Evolutionary conservation across 768 basidiomycete genomes (phyloP).

Genomic region (Lactarius akahatsu): DNA sequence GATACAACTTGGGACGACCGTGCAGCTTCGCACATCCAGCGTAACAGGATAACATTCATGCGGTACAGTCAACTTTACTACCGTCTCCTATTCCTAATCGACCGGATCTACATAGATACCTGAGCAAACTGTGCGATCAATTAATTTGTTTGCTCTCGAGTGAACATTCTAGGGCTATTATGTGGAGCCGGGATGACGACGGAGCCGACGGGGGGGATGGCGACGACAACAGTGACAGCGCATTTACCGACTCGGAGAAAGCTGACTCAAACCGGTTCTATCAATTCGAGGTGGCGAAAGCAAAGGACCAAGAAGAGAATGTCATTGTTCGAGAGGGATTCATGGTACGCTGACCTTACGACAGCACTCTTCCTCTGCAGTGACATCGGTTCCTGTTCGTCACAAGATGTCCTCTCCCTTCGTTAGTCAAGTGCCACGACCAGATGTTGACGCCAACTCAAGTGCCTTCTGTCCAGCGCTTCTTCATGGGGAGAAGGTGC

Average conservation of each 20-base stretch:
- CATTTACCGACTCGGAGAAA: not conserved
- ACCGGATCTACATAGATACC: not conserved
- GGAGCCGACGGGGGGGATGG: not conserved
- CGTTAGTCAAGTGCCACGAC: not conserved
- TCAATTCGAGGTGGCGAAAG: not conserved
- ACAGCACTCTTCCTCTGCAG: no score
- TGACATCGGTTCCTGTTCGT: no score
- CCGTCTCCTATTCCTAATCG: not conserved
- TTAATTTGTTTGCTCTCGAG: not conserved
- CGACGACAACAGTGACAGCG: not conserved
- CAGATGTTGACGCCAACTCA: not conserved
- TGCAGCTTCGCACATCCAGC: not conserved
- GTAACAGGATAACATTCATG: not conserved
- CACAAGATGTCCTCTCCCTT: not conserved
- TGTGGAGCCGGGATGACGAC: not conserved
- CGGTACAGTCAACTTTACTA: not conserved
- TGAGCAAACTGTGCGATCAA: not conserved
- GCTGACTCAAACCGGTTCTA: not conserved
- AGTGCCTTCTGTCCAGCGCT: not conserved
- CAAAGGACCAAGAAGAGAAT: not conserved
- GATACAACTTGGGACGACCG: not conserved
- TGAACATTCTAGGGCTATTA: not conserved
- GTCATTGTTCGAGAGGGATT: no score
- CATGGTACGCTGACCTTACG: no score
- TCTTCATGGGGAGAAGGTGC: not conserved